Evolutionary conservation across 2,329 filamentous ascomycete genomes (phyloP).

Genomic region (Pseudocercospora fijiensis): DNA sequence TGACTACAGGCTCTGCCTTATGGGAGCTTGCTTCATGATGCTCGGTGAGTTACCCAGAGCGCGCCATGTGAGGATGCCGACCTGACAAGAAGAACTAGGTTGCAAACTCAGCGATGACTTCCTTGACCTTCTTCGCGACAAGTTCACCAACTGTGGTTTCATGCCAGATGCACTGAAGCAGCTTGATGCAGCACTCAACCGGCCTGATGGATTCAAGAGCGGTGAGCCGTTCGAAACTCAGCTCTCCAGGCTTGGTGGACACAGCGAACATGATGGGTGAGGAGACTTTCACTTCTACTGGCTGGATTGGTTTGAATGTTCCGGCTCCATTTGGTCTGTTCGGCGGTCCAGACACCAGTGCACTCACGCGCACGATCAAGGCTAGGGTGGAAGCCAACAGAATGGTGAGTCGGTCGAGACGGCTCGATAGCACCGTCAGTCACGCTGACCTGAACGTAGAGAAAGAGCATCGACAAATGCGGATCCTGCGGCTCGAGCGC

Average conservation of each 20-base stretch:
- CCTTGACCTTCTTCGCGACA: neutral
- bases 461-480: neutral
- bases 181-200: conserved; percentile 6
- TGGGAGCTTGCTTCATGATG: conserved; percentile 7
- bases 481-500: neutral
- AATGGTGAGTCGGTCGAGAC: neutral
- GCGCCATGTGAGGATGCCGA: neutral
- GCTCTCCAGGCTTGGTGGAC: neutral
- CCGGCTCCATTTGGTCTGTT: neutral
- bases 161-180: conserved; percentile 5
- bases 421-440: neutral
- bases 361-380: neutral
- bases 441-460: neutral
- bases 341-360: neutral
- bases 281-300: neutral
- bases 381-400: neutral
- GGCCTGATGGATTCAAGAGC: conserved; percentile 7
- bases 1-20: neutral
- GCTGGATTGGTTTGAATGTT: neutral
- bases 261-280: neutral
- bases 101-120: conserved; percentile 5
- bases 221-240: conserved; percentile 11
- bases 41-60: neutral
- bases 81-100: conserved; percentile 1
- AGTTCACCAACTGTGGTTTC: conserved; percentile 8